Evolutionary conservation across 2,329 filamentous ascomycete species (phyloP), one percentile per base, ranked within the genome.

Genomic region (Ophiostoma australiae): DNA sequence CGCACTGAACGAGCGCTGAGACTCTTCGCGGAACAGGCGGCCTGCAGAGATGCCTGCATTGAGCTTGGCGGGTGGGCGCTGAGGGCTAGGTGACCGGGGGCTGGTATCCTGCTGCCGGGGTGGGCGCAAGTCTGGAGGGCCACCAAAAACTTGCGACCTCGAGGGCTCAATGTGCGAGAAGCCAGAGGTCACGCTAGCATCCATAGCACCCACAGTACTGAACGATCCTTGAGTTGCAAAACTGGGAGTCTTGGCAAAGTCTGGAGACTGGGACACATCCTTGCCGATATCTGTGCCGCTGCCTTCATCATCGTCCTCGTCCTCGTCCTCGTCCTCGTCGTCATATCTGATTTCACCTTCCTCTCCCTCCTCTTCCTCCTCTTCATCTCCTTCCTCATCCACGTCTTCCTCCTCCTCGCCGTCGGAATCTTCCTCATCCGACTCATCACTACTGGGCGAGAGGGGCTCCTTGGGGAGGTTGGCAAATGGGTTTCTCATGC

Each of bases 11-110:
- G 87, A 89, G 69, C 87, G 83, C 15, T 81, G 80, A 1, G 81
- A 85, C 75, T 75, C 84, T 82, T 72, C 81, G 78, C 41, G 87
- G 86, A 39, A 88, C 79, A 58, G 86, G 84, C 69, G 84, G 82
- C 70, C 70, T 1, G 71, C 20, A 7, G 44, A 35, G 10, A 69
- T 27, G 17, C 68, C 72, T 20, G 66, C 37, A 44, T 69, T 68
- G 1, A 35, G 66, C 58, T 74, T 74, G 8, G 72, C 72, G 2
- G 58, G n/a, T 11, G 70, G 73, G 15, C 75, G 87, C 35, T 91
- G 80, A 1, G 91, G 91, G 74, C 91, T 93, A 1, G 91, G 90
- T 11, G 91, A 92, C 48, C 90, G 87, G 67, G 90, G 89, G 74
- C 86, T 89, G n/a, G 82, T 81, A 27, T 80, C 81, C 44, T 79